phyloP scores from a whole-genome alignment of 2,329 filamentous ascomycete genomes.

The Penicillium sp. region DNA sequence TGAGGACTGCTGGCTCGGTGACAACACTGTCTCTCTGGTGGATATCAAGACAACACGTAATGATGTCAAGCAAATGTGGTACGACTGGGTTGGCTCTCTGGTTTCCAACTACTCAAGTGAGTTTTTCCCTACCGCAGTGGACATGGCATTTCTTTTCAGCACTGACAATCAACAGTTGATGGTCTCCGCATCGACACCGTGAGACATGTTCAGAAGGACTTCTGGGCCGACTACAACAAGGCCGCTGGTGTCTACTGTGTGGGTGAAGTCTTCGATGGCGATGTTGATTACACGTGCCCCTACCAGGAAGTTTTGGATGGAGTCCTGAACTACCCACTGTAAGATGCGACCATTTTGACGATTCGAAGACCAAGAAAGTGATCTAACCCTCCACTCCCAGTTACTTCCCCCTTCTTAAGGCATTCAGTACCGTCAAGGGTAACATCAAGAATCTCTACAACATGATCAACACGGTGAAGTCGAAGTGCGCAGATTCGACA shows the following conservation, averaged over 20 bases:
- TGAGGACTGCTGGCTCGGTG: constrained; percentile 57
- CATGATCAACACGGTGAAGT: constrained; percentile 34
- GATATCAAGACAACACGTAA: constrained; percentile 61
- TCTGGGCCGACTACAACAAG: constrained; percentile 46
- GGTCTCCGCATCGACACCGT: constrained; percentile 56
- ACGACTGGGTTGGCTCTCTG: constrained; percentile 61
- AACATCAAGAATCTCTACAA: constrained; percentile 34
- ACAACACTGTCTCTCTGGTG: constrained; percentile 59
- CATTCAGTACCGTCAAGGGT: constrained; percentile 34
- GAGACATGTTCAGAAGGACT: constrained; percentile 50
- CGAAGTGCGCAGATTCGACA: constrained; percentile 44
- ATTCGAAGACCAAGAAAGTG: not conserved
- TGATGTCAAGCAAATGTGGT: constrained; percentile 53
- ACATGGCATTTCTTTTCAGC: not conserved
- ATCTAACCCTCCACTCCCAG: not conserved
- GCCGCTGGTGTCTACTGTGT: constrained; percentile 51
- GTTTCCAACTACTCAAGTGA: constrained; percentile 65
- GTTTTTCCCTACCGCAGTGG: not conserved
- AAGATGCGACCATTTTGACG: not conserved
- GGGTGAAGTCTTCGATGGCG: constrained; percentile 50
- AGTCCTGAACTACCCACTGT: constrained; percentile 52
- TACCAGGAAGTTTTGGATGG: constrained; percentile 51
- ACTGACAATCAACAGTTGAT: constrained; percentile 40
- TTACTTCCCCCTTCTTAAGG: constrained; percentile 33
- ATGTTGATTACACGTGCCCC: constrained; percentile 43